phyloP scores from a whole-genome alignment of 768 basidiomycete species.

The Boletus sp. region DNA sequence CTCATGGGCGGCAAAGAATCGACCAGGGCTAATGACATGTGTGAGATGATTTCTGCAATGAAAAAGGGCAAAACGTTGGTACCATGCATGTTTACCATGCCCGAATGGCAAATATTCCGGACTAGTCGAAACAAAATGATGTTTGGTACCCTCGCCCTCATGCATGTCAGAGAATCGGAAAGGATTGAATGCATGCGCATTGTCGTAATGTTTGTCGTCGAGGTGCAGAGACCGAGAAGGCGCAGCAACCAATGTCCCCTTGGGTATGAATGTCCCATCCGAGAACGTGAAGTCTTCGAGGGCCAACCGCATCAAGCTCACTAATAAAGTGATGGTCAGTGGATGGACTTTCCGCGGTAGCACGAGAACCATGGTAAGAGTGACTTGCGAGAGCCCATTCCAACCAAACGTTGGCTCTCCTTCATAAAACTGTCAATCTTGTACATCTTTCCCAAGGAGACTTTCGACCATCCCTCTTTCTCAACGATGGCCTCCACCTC shows the following conservation, averaged over 20 bases:
- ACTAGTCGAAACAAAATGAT: no score
- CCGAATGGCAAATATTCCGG: no score
- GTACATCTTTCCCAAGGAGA: not conserved
- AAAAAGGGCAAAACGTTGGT: no score
- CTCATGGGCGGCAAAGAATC: no score
- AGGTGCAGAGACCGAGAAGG: conserved; percentile 26
- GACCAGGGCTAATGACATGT: no score
- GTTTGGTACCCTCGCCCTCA: conserved; percentile 25
- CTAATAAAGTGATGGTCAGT: conserved; percentile 6
- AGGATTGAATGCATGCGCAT: conserved; percentile 41
- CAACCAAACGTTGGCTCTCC: not conserved
- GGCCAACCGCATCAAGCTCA: conserved; percentile 33
- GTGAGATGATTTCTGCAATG: no score
- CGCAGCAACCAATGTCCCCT: conserved; percentile 24
- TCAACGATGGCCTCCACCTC: not conserved
- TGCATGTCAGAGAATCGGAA: conserved; percentile 46
- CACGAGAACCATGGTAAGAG: not conserved
- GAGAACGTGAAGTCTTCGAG: conserved; percentile 35
- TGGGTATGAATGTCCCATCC: conserved; percentile 29
- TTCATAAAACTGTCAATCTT: not conserved
- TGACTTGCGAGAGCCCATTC: conserved; percentile 19
- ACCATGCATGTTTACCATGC: no score
- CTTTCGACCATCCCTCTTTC: not conserved
- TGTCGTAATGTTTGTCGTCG: conserved; percentile 27
- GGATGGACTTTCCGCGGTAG: not conserved